Evolutionary conservation across 2,329 filamentous ascomycete genomes (phyloP), one percentile per base, ranked within the genome.

Genomic region (Colletotrichum sansevieriae): DNA sequence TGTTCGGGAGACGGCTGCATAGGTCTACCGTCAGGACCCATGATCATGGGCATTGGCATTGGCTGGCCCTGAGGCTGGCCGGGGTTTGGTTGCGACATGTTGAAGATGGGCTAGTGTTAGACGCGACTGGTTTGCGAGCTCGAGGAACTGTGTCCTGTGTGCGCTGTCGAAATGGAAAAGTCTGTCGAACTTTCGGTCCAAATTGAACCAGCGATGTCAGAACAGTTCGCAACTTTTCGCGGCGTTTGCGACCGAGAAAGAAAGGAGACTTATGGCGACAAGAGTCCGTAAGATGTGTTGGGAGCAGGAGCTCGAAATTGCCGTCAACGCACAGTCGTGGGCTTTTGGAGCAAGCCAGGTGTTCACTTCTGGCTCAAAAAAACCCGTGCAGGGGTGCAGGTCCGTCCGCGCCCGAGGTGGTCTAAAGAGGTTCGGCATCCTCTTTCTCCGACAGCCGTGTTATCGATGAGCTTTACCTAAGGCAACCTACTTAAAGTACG

Each of bases 1-100:
- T 98, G 94, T 82, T 97, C 92, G 56, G 92, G 94, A 20, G 91
- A 89, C 41, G 78, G 78, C 54, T 68, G 68, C 63, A 72, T 67
- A 60, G 65, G 60, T 37, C 60, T 41, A 60, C 75, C 71, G 74
- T 75, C 61, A 73, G 75, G 65, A 72, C 75, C 52, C 66, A 77
- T 75, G 15, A 78, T 79, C 73, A 81, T 78, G 65, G 74, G 74
- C 67, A 71, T 75, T 39, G 75, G 76, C 72, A 76, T 77, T 54
- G 49, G 49, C 29, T 33, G 10, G 49, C 25, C 49, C 25, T 29
- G 35, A 29, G 49, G n/a, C 47, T 29, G 33, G 22, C 22, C 47
- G 29, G 49, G 29, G 25, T n/a, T 35, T 35, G 49, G 15, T 52
- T 54, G 49, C 41, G 65, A 68, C 65, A 68, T 68, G 18, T 68